Percentiles rank a stretch among this genome's conserved stretches.
phyloP scores from a whole-genome alignment of 139 green algal genomes.

The Micractinium sp. region DNA sequence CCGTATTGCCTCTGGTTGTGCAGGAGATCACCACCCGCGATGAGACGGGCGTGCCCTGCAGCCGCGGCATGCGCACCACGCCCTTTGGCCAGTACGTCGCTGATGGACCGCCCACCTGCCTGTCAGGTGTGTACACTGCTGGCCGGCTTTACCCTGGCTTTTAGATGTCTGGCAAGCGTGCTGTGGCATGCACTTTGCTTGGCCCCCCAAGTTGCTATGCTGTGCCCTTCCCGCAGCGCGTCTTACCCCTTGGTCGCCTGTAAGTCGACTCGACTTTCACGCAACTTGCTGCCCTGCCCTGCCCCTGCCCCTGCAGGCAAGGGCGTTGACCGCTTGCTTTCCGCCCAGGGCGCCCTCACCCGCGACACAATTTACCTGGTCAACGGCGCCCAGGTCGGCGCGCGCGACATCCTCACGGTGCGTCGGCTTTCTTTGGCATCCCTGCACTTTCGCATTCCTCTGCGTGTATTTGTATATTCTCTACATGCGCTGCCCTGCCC shows the following conservation, averaged over 20 bases:
- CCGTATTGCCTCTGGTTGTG: neutral
- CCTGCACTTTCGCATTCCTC: neutral
- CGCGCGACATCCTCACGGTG: slow-evolving; percentile 74
- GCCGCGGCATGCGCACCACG: slow-evolving; percentile 40
- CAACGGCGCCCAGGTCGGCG: slow-evolving; percentile 75
- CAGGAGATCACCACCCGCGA: slow-evolving; percentile 75
- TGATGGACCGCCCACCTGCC: slow-evolving; percentile 89
- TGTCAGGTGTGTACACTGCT: slow-evolving; percentile 42
- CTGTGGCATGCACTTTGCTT: too few species aligned
- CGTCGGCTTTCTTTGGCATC: neutral
- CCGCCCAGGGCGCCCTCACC: slow-evolving; percentile 70
- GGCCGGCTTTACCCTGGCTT: neutral
- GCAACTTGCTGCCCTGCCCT: neutral
- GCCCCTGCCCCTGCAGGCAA: slow-evolving; percentile 42
- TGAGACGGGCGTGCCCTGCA: slow-evolving; percentile 57
- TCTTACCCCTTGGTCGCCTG: too few species aligned
- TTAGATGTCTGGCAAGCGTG: too few species aligned
- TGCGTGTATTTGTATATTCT: neutral
- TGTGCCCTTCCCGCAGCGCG: too few species aligned
- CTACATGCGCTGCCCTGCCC: neutral
- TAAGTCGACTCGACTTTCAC: too few species aligned
- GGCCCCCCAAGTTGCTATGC: too few species aligned
- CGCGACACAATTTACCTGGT: slow-evolving; percentile 85
- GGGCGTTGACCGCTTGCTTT: slow-evolving; percentile 77
- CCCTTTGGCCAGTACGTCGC: slow-evolving; percentile 50